Conservation (phyloP, 345 rosid genomes). For the Eutrema heterophyllum region DNA sequence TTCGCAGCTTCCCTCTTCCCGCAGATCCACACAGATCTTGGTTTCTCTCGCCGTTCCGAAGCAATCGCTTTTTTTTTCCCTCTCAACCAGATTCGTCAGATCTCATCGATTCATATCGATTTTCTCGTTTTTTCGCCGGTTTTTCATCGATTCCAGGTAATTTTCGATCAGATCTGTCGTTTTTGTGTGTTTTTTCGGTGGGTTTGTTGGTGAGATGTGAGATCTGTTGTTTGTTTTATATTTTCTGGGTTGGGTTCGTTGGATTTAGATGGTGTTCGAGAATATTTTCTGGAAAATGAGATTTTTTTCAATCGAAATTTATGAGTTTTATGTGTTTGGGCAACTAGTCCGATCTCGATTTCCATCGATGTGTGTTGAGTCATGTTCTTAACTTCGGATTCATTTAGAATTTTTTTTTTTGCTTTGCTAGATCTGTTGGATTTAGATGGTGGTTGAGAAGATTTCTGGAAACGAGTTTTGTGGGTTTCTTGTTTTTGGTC, state of each 20-base stretch:
- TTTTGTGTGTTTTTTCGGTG: not conserved
- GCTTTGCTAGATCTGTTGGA: too few relatives aligned
- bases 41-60: not conserved
- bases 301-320: not conserved
- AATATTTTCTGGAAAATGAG: not conserved
- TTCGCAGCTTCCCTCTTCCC: conserved; percentile 11
- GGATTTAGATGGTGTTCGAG: not conserved
- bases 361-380: too few relatives aligned
- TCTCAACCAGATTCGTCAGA: not conserved
- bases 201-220: not conserved
- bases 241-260: not conserved
- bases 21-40: conserved; percentile 1
- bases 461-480: too few relatives aligned
- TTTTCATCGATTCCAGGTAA: conserved; percentile 21
- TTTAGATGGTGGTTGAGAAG: too few relatives aligned
- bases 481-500: too few relatives aligned
- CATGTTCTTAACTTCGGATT: not conserved
- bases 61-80: not conserved
- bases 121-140: conserved; percentile 1
- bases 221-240: conserved; percentile 1
- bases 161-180: not conserved
- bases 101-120: not conserved
- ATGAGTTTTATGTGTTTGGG: not conserved
- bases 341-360: not conserved
- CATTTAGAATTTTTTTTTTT: not conserved